These are phyloP conservation scores for Lipomyces kockii DNA, from an alignment of 805 yeast genomes.

Conservation along the genomic window DNA sequence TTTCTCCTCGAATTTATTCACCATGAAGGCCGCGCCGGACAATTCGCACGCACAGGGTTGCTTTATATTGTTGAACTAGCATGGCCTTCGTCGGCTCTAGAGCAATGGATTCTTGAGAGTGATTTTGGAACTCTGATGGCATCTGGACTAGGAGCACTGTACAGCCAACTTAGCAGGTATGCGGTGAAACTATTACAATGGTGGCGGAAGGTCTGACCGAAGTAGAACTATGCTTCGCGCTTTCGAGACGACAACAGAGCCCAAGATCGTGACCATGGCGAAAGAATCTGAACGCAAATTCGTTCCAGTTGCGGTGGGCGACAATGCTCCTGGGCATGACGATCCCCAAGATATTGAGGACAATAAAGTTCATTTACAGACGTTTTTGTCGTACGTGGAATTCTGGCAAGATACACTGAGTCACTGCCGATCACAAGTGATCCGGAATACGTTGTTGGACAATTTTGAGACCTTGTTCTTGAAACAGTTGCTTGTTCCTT, in stretches of 20 bases:
- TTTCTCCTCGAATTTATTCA: conserved; percentile 39
- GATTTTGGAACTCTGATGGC: conserved; percentile 43
- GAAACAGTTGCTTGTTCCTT: conserved; percentile 41
- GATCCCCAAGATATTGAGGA: conserved; percentile 23
- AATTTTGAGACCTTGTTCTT: conserved; percentile 41
- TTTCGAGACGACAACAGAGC: conserved; percentile 32
- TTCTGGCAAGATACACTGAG: conserved; percentile 43
- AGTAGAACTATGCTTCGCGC: conserved; percentile 31
- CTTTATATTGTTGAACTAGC: conserved; percentile 40
- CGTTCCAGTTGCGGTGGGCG: conserved; percentile 17
- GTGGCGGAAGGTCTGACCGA: neutral
- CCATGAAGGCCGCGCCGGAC: conserved; percentile 41
- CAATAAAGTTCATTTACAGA: conserved; percentile 26
- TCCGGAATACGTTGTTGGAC: conserved; percentile 32
- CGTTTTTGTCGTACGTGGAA: conserved; percentile 39
- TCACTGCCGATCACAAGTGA: conserved; percentile 32
- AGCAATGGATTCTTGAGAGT: conserved; percentile 39
- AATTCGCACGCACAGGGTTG: conserved; percentile 41
- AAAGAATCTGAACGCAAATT: conserved; percentile 30
- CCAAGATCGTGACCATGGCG: conserved; percentile 35
- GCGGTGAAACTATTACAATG: neutral
- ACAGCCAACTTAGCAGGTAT: conserved; percentile 37
- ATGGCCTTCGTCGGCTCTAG: conserved; percentile 34
- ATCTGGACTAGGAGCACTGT: conserved; percentile 44
- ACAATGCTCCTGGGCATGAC: conserved; percentile 10